Conservation (phyloP, 768 basidiomycete species). For the Mrakia gelida region DNA sequence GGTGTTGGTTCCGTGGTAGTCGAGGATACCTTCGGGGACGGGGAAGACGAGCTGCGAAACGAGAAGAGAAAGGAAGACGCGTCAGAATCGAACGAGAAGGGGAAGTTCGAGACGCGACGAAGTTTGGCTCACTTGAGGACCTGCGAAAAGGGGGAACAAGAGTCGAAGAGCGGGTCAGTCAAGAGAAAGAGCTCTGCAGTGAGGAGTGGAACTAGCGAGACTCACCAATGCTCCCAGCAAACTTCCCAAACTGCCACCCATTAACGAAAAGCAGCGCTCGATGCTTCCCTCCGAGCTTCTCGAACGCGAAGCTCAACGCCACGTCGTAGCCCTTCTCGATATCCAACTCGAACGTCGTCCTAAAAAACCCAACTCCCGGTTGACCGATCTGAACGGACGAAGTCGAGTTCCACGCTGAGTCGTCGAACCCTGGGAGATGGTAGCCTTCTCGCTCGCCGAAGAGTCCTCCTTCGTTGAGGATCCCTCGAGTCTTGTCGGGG, state of each 20-base stretch:
- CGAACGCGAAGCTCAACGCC: not conserved
- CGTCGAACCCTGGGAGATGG: conserved; percentile 20
- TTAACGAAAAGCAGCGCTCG: conserved; percentile 9
- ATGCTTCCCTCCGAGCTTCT: not conserved
- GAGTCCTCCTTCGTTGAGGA: conserved; percentile 17
- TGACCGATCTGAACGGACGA: not conserved
- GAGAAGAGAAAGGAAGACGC: not conserved
- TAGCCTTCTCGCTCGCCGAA: conserved; percentile 19
- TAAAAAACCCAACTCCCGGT: conserved; percentile 8
- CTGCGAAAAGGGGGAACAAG: not conserved
- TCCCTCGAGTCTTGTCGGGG: not conserved
- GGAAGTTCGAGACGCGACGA: not conserved
- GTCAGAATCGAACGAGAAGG: not conserved
- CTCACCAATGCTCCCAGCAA: not conserved
- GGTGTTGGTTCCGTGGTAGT: conserved; percentile 1
- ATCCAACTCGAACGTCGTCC: conserved; percentile 7
- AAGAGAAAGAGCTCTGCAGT: not conserved
- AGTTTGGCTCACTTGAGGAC: conserved; percentile 3
- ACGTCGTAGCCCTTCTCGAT: not conserved
- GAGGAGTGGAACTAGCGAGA: too few species aligned
- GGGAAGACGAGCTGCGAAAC: conserved; percentile 9
- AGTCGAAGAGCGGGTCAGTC: not conserved
- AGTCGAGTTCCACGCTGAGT: conserved; percentile 5
- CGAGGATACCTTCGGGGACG: conserved; percentile 15
- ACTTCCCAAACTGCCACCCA: conserved; percentile 19